Evolutionary conservation across 768 basidiomycete genomes (phyloP).

Genomic region (Kwoniella dejecticola): DNA sequence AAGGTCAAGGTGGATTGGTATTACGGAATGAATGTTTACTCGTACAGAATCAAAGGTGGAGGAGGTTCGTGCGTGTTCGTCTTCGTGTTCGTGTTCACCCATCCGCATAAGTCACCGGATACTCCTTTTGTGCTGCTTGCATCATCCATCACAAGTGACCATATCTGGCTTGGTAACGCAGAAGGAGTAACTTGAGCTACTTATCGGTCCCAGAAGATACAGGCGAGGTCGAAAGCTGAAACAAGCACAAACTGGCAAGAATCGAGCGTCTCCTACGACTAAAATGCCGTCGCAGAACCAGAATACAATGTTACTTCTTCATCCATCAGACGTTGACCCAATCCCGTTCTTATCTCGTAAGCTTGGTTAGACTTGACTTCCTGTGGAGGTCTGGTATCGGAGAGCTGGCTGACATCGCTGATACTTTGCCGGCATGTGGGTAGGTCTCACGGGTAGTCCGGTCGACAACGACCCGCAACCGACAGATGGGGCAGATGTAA

Average conservation of each 20-base stretch:
- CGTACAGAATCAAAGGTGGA: slow-evolving; percentile 2
- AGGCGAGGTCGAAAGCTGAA: too few species aligned
- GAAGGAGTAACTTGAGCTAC: too few species aligned
- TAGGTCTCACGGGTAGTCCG: not conserved
- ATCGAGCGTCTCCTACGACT: too few species aligned
- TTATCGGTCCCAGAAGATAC: too few species aligned
- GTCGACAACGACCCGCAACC: not conserved
- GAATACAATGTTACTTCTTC: slow-evolving; percentile 30
- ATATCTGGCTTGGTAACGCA: too few species aligned
- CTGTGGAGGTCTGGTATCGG: too few species aligned
- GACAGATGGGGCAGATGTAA: not conserved
- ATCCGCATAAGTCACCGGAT: not conserved
- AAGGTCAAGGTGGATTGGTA: not conserved
- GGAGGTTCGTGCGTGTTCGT: slow-evolving; percentile 10
- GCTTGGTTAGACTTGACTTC: not conserved
- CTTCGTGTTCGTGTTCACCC: not conserved
- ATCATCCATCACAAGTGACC: too few species aligned
- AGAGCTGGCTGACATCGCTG: too few species aligned
- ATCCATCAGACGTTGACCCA: slow-evolving; percentile 23
- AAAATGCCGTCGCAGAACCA: slow-evolving; percentile 1
- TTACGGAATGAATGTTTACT: not conserved
- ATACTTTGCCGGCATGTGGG: not conserved
- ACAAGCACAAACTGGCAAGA: too few species aligned
- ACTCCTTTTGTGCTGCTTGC: not conserved
- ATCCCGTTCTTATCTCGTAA: slow-evolving; percentile 32